These are phyloP conservation scores for Penicillium maclennaniae DNA, from an alignment of 495 filamentous ascomycete genomes.

Conservation along the genomic window DNA sequence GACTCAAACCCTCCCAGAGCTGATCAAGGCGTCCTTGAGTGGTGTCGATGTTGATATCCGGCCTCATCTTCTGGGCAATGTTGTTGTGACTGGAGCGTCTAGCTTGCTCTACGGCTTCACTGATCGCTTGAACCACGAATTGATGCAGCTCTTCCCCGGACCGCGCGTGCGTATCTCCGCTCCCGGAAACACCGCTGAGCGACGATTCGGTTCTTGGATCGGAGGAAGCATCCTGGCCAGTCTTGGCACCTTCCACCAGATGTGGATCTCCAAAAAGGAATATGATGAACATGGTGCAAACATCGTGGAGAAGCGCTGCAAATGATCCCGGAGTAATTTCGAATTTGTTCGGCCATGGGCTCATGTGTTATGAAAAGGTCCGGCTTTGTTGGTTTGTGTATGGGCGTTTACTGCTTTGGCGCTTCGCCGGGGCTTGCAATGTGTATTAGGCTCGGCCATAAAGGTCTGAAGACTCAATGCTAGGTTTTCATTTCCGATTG, in stretches of 20 bases:
- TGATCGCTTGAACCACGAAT: conserved; percentile 79
- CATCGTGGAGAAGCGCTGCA: conserved; percentile 61
- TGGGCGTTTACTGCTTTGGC: conserved; percentile 18
- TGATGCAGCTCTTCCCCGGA: conserved; percentile 72
- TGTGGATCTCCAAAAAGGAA: conserved; percentile 86
- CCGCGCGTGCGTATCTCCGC: conserved; percentile 80
- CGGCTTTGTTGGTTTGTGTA: conserved; percentile 1
- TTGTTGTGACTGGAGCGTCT: conserved; percentile 89
- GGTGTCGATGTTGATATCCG: conserved; percentile 85
- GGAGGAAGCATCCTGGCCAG: conserved; percentile 94
- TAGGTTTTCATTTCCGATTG: conserved; percentile 4
- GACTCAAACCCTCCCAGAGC: conserved; percentile 70
- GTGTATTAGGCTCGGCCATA: conserved; percentile 8
- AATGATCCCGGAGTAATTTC: conserved; percentile 28
- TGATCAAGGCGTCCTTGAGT: conserved; percentile 72
- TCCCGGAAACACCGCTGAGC: conserved; percentile 77
- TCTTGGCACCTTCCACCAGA: conserved; percentile 97
- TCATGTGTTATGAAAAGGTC: conserved; percentile 17
- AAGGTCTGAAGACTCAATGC: conserved; percentile 16
- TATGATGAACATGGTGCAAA: conserved; percentile 56
- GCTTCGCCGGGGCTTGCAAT: conserved; percentile 16
- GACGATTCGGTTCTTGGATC: conserved; percentile 90
- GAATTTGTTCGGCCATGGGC: conserved; percentile 9
- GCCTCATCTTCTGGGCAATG: conserved; percentile 75
- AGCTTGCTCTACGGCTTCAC: conserved; percentile 84